phyloP scores from a whole-genome alignment of 257 asterid genomes.

The Verbascum thapsus region DNA sequence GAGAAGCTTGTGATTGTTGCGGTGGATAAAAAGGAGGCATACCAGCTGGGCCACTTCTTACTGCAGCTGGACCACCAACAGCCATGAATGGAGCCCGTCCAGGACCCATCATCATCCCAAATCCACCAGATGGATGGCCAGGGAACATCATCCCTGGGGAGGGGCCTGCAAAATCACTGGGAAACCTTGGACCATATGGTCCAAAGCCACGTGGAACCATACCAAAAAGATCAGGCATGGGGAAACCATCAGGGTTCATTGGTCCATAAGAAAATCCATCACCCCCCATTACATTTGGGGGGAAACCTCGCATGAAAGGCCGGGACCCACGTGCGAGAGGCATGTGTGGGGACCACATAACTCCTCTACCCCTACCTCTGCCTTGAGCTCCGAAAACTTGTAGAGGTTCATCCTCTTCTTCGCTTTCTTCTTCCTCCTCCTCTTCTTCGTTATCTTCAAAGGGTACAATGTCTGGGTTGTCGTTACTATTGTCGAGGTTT shows the following conservation, averaged over 20 bases:
- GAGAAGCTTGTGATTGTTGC: conserved; percentile 50
- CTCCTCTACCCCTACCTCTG: conserved; percentile 88
- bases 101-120: conserved; percentile 87
- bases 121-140: conserved; percentile 77
- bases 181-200: conserved; percentile 79
- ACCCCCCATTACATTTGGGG: conserved; percentile 72
- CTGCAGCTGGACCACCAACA: conserved; percentile 39
- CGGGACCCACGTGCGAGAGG: conserved; percentile 70
- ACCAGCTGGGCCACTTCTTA: conserved; percentile 58
- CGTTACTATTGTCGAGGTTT: conserved; percentile 56
- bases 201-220: conserved; percentile 83
- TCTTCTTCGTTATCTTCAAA: conserved; percentile 93
- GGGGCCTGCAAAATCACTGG: conserved; percentile 74
- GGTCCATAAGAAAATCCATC: conserved; percentile 81
- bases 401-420: conserved; percentile 73
- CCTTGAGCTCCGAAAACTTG: conserved; percentile 60
- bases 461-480: conserved; percentile 79
- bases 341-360: conserved; percentile 88
- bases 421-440: conserved; percentile 66
- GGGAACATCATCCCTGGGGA: conserved; percentile 77
- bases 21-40: conserved; percentile 44
- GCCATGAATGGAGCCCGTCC: conserved; percentile 78
- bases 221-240: conserved; percentile 71
- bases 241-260: conserved; percentile 71
- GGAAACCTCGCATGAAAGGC: conserved; percentile 71